Base-by-base conservation (phyloP, 352 stramenopile species). In the Phytophthora lateralis region DNA sequence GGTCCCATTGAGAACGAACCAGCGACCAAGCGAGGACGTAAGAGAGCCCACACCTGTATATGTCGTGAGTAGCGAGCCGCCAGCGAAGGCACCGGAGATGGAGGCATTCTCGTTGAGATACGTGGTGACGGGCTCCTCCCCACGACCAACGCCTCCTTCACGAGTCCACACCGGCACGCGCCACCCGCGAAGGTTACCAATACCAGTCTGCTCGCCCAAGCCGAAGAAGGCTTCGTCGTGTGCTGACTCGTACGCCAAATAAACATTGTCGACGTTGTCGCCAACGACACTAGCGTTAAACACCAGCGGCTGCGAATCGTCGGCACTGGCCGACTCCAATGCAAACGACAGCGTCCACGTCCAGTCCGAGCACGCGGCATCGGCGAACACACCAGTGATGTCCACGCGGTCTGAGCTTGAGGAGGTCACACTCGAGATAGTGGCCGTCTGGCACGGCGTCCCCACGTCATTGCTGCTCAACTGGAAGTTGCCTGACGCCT, bases 31-130 rank as follows among this genome's bases (percentile, higher is more conserved):
- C 6, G 63, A 71, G 4, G 56, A 44, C 21, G 50, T 50, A 12
- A 66, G 38, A 37, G 63, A 67, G 14, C 35, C 63, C 18, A 72
- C 58, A 32, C 38, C 58, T 9, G 57, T 72, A 35, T 72, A 68
- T 20, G 58, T 68, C 5, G 63, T 67, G 8, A 71, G 57, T 26
- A 66, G 21, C 11, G 63, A 71, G 1, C 63, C 58, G 38, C 52
- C 63, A 1, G 57, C 51, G n/a, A 67, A 67, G 8, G 57, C 51
- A 27, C 63, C 57, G 9, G 50, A 66, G 37, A 56, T 68, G 18
- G 63, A 67, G 3, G 56, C 38, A 29, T 72, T 71, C 27, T 48
- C 45, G 26, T 72, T 72, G 34, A 72, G 58, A n/a, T 64, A 63
- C 12, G 51, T 64, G 45, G 63, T 72, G 26, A 72, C 39, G 11